These are phyloP conservation scores for Fusarium sp. DNA, from an alignment of 2,329 filamentous ascomycete genomes.

Conservation along the genomic window DNA sequence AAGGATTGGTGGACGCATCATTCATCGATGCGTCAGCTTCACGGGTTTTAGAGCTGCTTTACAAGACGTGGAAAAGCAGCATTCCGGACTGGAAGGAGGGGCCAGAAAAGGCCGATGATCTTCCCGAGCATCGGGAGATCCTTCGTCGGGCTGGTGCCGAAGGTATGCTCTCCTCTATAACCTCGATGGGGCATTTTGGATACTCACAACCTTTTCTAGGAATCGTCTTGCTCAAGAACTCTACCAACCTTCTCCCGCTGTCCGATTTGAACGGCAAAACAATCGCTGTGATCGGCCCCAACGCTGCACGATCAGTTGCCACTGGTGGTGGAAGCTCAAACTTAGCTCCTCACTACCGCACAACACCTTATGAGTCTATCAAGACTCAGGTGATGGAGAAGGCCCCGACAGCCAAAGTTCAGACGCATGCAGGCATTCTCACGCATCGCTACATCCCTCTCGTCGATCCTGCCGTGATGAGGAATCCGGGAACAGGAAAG, in stretches of 20 bases:
- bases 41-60: slow-evolving; percentile 14
- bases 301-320: slow-evolving; percentile 18
- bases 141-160: slow-evolving; percentile 25
- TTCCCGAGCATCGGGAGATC: slow-evolving; percentile 20
- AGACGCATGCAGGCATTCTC: slow-evolving; percentile 20
- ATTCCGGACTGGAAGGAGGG: slow-evolving; percentile 28
- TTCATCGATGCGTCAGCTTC: slow-evolving; percentile 20
- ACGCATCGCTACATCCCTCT: slow-evolving; percentile 26
- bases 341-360: slow-evolving; percentile 25
- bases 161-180: neutral
- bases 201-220: neutral
- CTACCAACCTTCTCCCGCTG: slow-evolving; percentile 1
- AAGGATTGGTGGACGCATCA: slow-evolving; percentile 12
- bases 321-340: slow-evolving; percentile 28
- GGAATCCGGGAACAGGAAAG: slow-evolving; percentile 17
- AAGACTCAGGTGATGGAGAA: neutral
- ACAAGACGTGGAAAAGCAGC: slow-evolving; percentile 16
- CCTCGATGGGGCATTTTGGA: neutral
- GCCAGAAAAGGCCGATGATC: slow-evolving; percentile 17
- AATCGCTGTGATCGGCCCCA: slow-evolving; percentile 22
- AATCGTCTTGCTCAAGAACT: slow-evolving; percentile 30
- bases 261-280: neutral
- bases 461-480: slow-evolving; percentile 17
- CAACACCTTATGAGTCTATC: slow-evolving; percentile 22
- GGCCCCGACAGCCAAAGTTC: slow-evolving; percentile 6